Conservation (phyloP, 2,329 filamentous ascomycete genomes). For the Colletotrichum chlorophyti region DNA sequence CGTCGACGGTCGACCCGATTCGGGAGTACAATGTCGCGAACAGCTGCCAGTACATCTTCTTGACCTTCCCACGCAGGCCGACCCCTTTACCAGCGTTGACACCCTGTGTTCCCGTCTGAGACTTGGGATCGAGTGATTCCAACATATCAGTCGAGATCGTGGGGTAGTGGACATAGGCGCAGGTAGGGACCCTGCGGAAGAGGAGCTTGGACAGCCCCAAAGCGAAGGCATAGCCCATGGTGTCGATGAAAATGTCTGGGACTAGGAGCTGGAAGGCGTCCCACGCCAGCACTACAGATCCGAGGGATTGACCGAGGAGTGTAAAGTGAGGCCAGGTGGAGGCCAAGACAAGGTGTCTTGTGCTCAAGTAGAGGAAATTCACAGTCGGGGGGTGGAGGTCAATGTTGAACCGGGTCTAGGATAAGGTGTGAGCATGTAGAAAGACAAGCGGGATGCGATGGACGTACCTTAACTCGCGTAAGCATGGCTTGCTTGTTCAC, state of each 20-base stretch:
- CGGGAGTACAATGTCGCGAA: slow-evolving; percentile 85
- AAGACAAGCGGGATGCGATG: slow-evolving; percentile 8
- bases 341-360: slow-evolving; percentile 83
- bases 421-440: slow-evolving; percentile 4
- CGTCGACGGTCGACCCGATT: slow-evolving; percentile 83
- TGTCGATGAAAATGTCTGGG: slow-evolving; percentile 94
- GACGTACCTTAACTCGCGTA: slow-evolving; percentile 71
- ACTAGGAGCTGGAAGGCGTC: slow-evolving; percentile 92
- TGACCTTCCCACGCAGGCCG: slow-evolving; percentile 73
- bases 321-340: slow-evolving; percentile 93
- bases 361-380: slow-evolving; percentile 89
- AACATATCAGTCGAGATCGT: slow-evolving; percentile 99
- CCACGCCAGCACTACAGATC: slow-evolving; percentile 85
- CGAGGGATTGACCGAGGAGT: slow-evolving; percentile 89
- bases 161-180: slow-evolving; percentile 95
- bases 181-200: slow-evolving; percentile 82
- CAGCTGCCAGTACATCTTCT: slow-evolving; percentile 83
- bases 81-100: slow-evolving; percentile 84
- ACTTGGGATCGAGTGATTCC: slow-evolving; percentile 73
- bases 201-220: slow-evolving; percentile 83
- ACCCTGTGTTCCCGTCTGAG: slow-evolving; percentile 66
- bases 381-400: slow-evolving; percentile 82
- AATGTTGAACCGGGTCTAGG: slow-evolving; percentile 88
- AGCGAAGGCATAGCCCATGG: slow-evolving; percentile 96
- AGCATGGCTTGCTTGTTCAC: slow-evolving; percentile 83